Base-by-base conservation (phyloP, 2,329 filamentous ascomycete species). In the Escovopsis weberi region DNA sequence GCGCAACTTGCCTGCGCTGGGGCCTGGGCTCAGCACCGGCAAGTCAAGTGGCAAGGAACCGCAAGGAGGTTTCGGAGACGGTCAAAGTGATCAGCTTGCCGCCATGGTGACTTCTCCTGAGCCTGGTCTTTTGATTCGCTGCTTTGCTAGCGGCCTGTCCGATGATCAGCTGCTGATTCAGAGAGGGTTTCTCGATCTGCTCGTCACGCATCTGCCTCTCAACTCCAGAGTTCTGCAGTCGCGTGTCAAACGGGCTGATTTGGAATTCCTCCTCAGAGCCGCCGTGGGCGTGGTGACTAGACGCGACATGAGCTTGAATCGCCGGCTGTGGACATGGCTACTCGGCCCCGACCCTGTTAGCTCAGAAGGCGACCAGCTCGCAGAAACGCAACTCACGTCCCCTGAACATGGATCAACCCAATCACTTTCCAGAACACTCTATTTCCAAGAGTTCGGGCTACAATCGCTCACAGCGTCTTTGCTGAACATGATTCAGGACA, bases 291-390 rank as follows among this genome's bases (percentile, higher is more conserved):
- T 98, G 18, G 86, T 96, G 1, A 80, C 80, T 18, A 75, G 91
- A 40, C 78, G 88, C 61, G 91, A 98, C 50, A 98, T 98, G 91
- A 94, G 89, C 56, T 66, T 98, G 39, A 98, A 98, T 58, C 72
- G 91, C 52, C 77, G 91, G 33, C 66, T 98, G n/a, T 96, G 89
- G 87, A 78, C 84, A 37, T 98, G 91, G 91, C 80, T 96, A 47
- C 69, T 98, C 2, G 91, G 91, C 0, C 88, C 88, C 3, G 85
- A 74, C 40, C 74, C 73, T 36, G 52, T 67, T 39, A 53, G 62
- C 19, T 52, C 61, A 43, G 70, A 79, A 45, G 52, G 64, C 19
- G 71, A 79, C 40, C 62, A 60, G 12, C 60, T 56, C 0, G 52
- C 59, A 33, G 69, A 74, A 42, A 71, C 65, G 12, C 67, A 69